Conservation (phyloP, 805 yeast genomes). For the Kuraishia cidri region DNA sequence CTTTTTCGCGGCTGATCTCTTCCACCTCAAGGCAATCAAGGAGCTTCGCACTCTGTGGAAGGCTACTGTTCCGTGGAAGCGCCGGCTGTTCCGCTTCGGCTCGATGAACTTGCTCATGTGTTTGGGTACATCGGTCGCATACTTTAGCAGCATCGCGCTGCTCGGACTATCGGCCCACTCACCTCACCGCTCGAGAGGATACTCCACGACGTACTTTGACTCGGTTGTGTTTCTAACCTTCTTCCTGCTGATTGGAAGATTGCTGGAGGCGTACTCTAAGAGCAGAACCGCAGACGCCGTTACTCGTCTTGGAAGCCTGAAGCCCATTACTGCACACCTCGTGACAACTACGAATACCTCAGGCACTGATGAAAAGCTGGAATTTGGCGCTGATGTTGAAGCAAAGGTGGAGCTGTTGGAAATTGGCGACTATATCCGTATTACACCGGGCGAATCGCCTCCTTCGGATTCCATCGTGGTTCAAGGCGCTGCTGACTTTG, state of each 20-base stretch:
- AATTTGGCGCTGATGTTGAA: slow-evolving; percentile 17
- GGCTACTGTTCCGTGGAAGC: slow-evolving; percentile 41
- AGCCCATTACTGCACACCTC: slow-evolving; percentile 39
- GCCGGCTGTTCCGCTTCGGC: slow-evolving; percentile 60
- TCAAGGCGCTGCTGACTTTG: slow-evolving; percentile 40
- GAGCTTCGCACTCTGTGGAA: slow-evolving; percentile 54
- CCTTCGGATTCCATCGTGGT: slow-evolving; percentile 46
- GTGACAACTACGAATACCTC: slow-evolving; percentile 14
- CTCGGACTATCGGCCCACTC: slow-evolving; percentile 33
- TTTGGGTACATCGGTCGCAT: slow-evolving; percentile 66
- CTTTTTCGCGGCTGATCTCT: slow-evolving; percentile 65
- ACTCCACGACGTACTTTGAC: slow-evolving; percentile 65
- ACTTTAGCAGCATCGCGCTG: slow-evolving; percentile 56
- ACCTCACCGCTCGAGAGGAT: slow-evolving; percentile 22
- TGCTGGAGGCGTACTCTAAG: slow-evolving; percentile 60
- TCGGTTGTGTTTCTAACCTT: slow-evolving; percentile 71
- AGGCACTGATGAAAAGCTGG: background rate
- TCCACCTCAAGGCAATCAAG: slow-evolving; percentile 56
- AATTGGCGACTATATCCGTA: slow-evolving; percentile 37
- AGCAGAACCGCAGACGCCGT: slow-evolving; percentile 61
- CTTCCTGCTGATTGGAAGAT: slow-evolving; percentile 62
- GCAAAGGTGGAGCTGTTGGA: slow-evolving; percentile 37
- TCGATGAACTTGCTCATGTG: slow-evolving; percentile 71
- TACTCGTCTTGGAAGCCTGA: slow-evolving; percentile 38
- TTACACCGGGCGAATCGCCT: slow-evolving; percentile 51